phyloP scores from a whole-genome alignment of 106 monocot species.

The Allium cepa region DNA sequence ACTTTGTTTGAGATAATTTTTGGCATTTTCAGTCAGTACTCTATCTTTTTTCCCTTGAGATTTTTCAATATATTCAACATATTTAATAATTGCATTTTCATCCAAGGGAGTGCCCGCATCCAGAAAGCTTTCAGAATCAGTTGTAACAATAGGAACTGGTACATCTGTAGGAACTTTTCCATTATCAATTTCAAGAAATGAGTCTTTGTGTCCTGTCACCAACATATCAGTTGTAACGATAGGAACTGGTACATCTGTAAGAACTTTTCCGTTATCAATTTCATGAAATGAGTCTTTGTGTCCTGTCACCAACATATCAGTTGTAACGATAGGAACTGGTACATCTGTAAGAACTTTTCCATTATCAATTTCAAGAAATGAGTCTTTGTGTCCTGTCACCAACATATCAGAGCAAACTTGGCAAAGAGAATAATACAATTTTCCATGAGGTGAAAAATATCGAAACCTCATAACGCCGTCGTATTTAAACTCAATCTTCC shows the following conservation, averaged over 20 bases:
- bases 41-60: background rate
- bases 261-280: too few species aligned
- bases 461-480: conserved; percentile 10
- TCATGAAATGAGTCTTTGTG: background rate
- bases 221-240: background rate
- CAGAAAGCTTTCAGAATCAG: too few species aligned
- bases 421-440: conserved; percentile 13
- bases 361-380: background rate
- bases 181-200: background rate
- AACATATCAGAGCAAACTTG: conserved; percentile 5
- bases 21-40: conserved; percentile 6
- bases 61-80: conserved; percentile 11
- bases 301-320: background rate
- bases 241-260: background rate
- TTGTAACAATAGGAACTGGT: too few species aligned
- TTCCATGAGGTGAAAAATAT: conserved; percentile 25
- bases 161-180: too few species aligned
- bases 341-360: background rate
- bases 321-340: background rate
- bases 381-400: background rate
- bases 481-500: conserved; percentile 30
- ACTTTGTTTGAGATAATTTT: conserved; percentile 17
- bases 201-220: background rate
- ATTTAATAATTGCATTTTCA: conserved; percentile 3
- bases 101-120: background rate